phyloP scores from a whole-genome alignment of 306 rosid species.

The Senna siamea region DNA sequence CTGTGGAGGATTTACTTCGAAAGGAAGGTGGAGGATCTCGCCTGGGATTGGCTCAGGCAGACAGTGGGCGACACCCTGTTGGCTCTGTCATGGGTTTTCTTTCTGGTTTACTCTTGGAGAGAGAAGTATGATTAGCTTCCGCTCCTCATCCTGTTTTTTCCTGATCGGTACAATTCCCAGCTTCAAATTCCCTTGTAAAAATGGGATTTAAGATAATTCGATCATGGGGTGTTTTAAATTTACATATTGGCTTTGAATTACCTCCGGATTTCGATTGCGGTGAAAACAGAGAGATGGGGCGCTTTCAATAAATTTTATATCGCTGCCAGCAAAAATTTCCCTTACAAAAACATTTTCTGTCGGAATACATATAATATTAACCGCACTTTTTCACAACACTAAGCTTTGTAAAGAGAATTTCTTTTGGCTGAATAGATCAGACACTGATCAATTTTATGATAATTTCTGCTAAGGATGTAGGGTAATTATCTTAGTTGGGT shows the following conservation, averaged over 20 bases:
- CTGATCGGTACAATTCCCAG: slow-evolving; percentile 28
- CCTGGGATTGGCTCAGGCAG: slow-evolving; percentile 94
- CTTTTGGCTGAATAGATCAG: neutral
- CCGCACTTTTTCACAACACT: neutral
- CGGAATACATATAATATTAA: neutral
- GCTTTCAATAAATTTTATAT: slow-evolving; percentile 7
- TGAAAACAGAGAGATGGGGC: neutral
- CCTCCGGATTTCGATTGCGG: slow-evolving; percentile 12
- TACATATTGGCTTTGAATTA: slow-evolving; percentile 34
- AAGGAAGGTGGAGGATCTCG: slow-evolving; percentile 83
- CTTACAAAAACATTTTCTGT: neutral
- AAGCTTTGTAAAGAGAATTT: neutral
- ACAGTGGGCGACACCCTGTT: slow-evolving; percentile 81
- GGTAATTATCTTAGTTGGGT: neutral
- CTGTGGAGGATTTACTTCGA: slow-evolving; percentile 85
- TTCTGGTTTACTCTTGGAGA: slow-evolving; percentile 87
- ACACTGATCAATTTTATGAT: neutral
- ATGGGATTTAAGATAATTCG: slow-evolving; percentile 31
- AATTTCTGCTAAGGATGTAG: neutral
- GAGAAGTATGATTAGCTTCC: slow-evolving; percentile 77
- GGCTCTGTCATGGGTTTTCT: slow-evolving; percentile 86
- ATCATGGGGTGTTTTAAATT: slow-evolving; percentile 30
- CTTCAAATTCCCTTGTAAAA: slow-evolving; percentile 44
- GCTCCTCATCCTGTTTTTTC: neutral
- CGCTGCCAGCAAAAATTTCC: neutral